phyloP scores from a whole-genome alignment of 208 protist genomes.

The Wallacemonas collosoma region DNA sequence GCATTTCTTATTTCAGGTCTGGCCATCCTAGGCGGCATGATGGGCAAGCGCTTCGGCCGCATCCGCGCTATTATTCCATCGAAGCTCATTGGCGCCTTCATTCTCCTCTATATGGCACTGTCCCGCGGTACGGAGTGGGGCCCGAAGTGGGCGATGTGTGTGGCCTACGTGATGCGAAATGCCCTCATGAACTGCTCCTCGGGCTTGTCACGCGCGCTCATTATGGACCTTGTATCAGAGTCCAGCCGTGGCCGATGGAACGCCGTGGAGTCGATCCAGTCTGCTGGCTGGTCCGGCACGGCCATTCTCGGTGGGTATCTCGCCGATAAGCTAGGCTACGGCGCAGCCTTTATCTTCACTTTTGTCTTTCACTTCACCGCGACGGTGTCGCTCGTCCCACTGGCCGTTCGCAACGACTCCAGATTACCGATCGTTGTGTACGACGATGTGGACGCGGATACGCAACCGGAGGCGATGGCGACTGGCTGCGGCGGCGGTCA shows the following conservation, averaged over 20 bases:
- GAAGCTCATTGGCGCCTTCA: conserved; percentile 43
- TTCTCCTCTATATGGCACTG: conserved; percentile 72
- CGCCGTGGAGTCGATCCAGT: conserved; percentile 70
- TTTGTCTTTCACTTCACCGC: conserved; percentile 64
- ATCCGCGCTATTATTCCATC: conserved; percentile 46
- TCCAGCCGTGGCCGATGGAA: conserved; percentile 58
- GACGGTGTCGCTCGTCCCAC: conserved; percentile 37
- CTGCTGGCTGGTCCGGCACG: conserved; percentile 68
- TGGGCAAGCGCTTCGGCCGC: conserved; percentile 52
- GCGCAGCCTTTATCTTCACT: conserved; percentile 71
- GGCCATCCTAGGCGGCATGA: conserved; percentile 42
- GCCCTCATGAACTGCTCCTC: conserved; percentile 68
- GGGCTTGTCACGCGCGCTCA: conserved; percentile 54
- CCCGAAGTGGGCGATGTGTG: conserved; percentile 49
- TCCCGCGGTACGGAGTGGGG: conserved; percentile 30
- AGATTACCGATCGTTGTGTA: conserved; percentile 32
- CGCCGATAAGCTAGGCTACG: conserved; percentile 60
- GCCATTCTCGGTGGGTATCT: conserved; percentile 61
- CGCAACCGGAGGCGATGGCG: background rate
- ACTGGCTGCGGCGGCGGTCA: background rate
- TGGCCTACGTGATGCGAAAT: conserved; percentile 57
- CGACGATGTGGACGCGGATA: conserved; percentile 15
- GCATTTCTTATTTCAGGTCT: conserved; percentile 48
- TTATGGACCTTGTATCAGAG: conserved; percentile 72
- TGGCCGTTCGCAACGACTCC: conserved; percentile 59